These are phyloP conservation scores for Diplodia seriata DNA, from an alignment of 2,329 filamentous ascomycete genomes.

Conservation along the genomic window DNA sequence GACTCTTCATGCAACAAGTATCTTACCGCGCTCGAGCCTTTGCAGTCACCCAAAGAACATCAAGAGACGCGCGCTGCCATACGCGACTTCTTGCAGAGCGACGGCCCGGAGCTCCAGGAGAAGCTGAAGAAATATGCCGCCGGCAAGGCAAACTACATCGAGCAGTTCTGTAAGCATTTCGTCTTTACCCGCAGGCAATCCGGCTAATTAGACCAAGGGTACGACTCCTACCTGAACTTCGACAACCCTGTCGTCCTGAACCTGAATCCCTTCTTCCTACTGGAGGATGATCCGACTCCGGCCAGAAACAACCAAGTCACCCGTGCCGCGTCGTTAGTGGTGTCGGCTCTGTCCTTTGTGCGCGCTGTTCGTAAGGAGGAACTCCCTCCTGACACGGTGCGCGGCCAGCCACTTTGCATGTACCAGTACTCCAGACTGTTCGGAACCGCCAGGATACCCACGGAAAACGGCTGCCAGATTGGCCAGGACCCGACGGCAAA, in stretches of 20 bases:
- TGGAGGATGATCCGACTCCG: constrained; percentile 96
- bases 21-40: constrained; percentile 75
- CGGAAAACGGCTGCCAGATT: constrained; percentile 93
- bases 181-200: background rate
- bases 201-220: constrained; percentile 67
- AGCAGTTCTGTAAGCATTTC: constrained; percentile 86
- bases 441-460: constrained; percentile 91
- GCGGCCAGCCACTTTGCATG: constrained; percentile 90
- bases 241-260: constrained; percentile 98
- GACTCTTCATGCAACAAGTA: constrained; percentile 81
- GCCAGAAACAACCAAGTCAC: constrained; percentile 97
- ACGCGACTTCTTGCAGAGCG: constrained; percentile 78
- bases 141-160: constrained; percentile 94
- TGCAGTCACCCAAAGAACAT: constrained; percentile 83
- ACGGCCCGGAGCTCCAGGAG: constrained; percentile 86
- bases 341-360: constrained; percentile 90
- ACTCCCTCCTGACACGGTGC: constrained; percentile 84
- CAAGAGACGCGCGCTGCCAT: constrained; percentile 81
- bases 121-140: constrained; percentile 89
- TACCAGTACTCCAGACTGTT: constrained; percentile 97
- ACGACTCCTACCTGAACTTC: constrained; percentile 97
- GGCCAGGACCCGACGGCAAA: constrained; percentile 92
- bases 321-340: constrained; percentile 86
- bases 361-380: constrained; percentile 92
- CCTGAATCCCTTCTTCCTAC: constrained; percentile 94